A percentile compares a stretch with the other conserved stretches of the same genome.
These are phyloP conservation scores for Chaetomiaceae sp. DNA, from an alignment of 2,329 filamentous ascomycete species.

Conservation along the genomic window DNA sequence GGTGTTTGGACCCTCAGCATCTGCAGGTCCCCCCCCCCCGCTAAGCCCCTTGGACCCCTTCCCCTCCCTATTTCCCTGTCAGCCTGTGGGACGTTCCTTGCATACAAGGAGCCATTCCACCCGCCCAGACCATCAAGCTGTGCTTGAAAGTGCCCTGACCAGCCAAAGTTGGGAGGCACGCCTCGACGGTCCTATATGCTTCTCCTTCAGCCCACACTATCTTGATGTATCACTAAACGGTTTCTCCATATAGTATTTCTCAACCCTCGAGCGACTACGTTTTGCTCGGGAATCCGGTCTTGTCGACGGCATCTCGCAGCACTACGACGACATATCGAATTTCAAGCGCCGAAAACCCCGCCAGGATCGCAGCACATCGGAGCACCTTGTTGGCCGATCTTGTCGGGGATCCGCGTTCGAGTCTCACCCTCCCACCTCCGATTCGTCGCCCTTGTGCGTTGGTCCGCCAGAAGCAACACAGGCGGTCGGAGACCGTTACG, in stretches of 20 bases:
- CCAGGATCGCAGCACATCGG: constrained; percentile 30
- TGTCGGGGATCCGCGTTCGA: constrained; percentile 32
- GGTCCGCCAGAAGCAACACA: constrained; percentile 69
- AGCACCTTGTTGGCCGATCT: constrained; percentile 31
- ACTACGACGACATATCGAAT: constrained; percentile 36
- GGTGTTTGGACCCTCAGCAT: constrained; percentile 21
- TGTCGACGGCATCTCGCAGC: constrained; percentile 35
- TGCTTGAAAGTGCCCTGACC: constrained; percentile 3
- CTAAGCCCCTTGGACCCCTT: neutral
- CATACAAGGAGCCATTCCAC: constrained; percentile 11
- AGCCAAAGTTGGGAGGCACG: constrained; percentile 5
- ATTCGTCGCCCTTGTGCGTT: constrained; percentile 61
- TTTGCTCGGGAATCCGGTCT: constrained; percentile 49
- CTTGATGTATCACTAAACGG: constrained; percentile 22
- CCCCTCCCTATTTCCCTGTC: neutral
- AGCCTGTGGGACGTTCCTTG: constrained; percentile 19
- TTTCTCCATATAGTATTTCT: constrained; percentile 60
- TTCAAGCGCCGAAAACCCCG: constrained; percentile 30
- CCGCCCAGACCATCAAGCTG: neutral
- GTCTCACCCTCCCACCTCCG: constrained; percentile 44
- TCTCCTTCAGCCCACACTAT: constrained; percentile 6
- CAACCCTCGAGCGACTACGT: constrained; percentile 64
- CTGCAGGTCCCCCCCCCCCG: constrained; percentile 28
- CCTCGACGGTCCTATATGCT: neutral
- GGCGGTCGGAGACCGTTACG: constrained; percentile 64